A percentile compares a stretch with the other conserved stretches of the same genome.
phyloP scores from a whole-genome alignment of 164 flowering plant genomes.

The Nymphaea thermarum region DNA sequence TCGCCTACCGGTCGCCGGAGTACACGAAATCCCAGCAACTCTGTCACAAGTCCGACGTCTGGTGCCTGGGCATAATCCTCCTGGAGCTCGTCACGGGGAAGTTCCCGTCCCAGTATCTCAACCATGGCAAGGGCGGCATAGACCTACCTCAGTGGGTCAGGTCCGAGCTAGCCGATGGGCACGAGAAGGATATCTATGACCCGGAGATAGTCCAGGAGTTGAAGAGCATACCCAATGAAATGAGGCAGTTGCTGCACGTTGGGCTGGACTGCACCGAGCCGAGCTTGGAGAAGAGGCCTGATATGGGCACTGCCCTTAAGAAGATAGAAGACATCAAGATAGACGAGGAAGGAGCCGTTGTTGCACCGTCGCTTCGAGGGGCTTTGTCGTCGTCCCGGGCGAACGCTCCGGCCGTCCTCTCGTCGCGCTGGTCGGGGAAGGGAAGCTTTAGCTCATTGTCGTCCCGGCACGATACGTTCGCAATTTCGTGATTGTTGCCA shows the following conservation, averaged over 20 bases:
- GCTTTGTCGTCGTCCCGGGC: not conserved
- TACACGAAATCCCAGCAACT: conserved; percentile 27
- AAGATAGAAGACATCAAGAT: conserved; percentile 48
- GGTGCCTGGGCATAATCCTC: conserved; percentile 66
- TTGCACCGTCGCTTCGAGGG: not conserved
- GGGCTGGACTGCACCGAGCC: conserved; percentile 49
- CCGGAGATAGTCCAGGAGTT: conserved; percentile 42
- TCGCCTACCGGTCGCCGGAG: conserved; percentile 68
- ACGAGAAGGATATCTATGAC: conserved; percentile 46
- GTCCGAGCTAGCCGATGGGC: conserved; percentile 28
- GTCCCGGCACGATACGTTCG: not conserved
- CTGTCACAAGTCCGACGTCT: conserved; percentile 63
- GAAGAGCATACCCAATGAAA: conserved; percentile 6
- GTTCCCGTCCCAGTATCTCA: conserved; percentile 73
- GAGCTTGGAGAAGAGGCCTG: conserved; percentile 29
- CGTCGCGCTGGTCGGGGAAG: not conserved
- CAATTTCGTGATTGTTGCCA: not conserved
- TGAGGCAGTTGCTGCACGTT: conserved; percentile 39
- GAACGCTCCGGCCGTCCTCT: not conserved
- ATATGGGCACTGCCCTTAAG: conserved; percentile 50
- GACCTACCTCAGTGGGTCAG: conserved; percentile 74
- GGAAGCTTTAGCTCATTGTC: not conserved
- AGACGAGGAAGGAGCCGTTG: conserved; percentile 1
- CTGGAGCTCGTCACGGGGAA: conserved; percentile 80
- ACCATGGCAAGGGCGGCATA: conserved; percentile 68